Evolutionary conservation across 805 yeast species (phyloP), one percentile per base, ranked within the genome.

Genomic region (Brettanomyces naardenensis): DNA sequence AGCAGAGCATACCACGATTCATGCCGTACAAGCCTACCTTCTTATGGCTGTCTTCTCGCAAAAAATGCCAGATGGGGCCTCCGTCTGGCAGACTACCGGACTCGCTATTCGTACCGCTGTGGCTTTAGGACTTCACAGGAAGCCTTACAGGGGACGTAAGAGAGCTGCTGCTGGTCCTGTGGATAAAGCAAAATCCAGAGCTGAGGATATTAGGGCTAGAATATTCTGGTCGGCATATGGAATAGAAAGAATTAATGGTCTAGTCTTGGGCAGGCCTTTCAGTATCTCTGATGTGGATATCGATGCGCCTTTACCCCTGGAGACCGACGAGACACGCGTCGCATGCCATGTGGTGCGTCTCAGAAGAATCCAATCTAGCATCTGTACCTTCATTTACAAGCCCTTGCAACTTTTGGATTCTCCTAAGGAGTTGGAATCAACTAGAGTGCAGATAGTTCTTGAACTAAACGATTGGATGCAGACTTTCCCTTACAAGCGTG

Each of bases 181-280:
- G 18, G 13, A 19, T 6, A 19, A 30, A 13, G 20, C 15, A 13
- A 30, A 7, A n/a, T 6, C 18, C 7, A 18, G 18, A 30, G 11
- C n/a, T 7, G 33, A 15, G 11, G 52, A 58, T 36, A 37, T 58
- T 34, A 49, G 49, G 34, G 45, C 50, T 7, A 41, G 64, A 20
- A 45, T 61, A 5, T 60, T 61, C 38, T 61, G 65, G 65, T 55
- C 56, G 39, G 62, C 62, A 4, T 61, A 59, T 41, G 59, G 62
- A 4, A 45, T 60, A 45, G 65, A 61, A 39, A 39, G 64, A 38
- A 53, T 59, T 29, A 56, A 54, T 33, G 64, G 62, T 1, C 40
- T 61, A 13, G 52, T 59, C 4, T 40, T 61, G 21, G 64, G 66
- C 3, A 45, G 64, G 35, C 67, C 67, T 7, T 61, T 61, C 41